Evolutionary conservation across 352 stramenopile species (phyloP).

Genomic region (Phytopythium kandeliae): DNA sequence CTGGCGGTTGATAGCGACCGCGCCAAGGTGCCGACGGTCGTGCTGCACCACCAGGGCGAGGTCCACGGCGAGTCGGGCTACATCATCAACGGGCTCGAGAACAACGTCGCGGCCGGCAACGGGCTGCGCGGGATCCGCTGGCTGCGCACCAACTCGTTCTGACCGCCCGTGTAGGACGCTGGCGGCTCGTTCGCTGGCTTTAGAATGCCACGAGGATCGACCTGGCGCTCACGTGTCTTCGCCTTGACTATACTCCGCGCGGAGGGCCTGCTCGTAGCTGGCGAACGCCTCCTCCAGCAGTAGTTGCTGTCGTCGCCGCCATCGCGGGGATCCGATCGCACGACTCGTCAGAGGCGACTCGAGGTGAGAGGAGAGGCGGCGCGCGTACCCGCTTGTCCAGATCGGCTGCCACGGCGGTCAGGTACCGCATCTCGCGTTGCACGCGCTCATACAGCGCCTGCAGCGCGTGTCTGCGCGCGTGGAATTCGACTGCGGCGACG

Average conservation of each 20-base stretch:
- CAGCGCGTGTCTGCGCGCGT: conserved; percentile 52
- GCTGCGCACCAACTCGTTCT: conserved; percentile 75
- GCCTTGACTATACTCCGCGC: conserved; percentile 22
- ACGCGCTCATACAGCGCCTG: conserved; percentile 47
- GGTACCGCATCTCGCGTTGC: conserved; percentile 49
- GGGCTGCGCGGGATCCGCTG: conserved; percentile 74
- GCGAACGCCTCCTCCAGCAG: conserved; percentile 61
- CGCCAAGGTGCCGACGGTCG: conserved; percentile 61
- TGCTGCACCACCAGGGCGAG: conserved; percentile 73
- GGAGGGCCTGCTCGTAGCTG: conserved; percentile 36
- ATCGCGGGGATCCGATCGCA: neutral
- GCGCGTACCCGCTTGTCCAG: conserved; percentile 41
- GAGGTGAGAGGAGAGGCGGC: too few relatives aligned
- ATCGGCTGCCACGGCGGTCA: conserved; percentile 36
- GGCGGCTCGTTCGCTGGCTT: too few relatives aligned
- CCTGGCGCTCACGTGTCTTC: conserved; percentile 7
- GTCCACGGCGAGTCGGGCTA: conserved; percentile 55
- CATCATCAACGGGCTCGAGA: conserved; percentile 83
- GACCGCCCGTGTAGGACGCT: conserved; percentile 4
- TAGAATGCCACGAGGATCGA: too few relatives aligned
- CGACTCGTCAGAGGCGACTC: too few relatives aligned
- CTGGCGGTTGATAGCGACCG: conserved; percentile 62
- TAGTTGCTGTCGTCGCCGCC: conserved; percentile 30
- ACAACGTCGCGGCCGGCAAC: conserved; percentile 77
- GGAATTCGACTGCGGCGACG: conserved; percentile 32